Conservation (phyloP, 2,329 filamentous ascomycete species). For the Dothistroma septosporum region DNA sequence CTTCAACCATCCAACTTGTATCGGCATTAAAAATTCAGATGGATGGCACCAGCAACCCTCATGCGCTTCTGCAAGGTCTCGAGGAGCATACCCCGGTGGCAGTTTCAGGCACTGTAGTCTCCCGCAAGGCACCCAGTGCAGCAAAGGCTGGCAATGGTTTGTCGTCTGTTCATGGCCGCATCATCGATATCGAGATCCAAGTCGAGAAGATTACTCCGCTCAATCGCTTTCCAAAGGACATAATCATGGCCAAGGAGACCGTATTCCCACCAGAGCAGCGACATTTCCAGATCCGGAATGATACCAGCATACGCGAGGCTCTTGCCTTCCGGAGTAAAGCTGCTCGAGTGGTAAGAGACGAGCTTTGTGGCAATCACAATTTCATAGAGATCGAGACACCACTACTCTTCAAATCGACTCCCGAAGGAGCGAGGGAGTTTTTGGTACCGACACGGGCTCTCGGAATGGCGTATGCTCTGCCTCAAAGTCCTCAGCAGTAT, state of each 20-base stretch:
- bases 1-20: slow-evolving; percentile 39
- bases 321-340: slow-evolving; percentile 66
- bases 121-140: slow-evolving; percentile 38
- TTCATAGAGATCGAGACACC: slow-evolving; percentile 88
- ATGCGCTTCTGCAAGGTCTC: slow-evolving; percentile 25
- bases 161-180: slow-evolving; percentile 2
- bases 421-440: slow-evolving; percentile 92
- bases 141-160: neutral
- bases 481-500: slow-evolving; percentile 96
- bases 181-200: slow-evolving; percentile 41
- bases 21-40: slow-evolving; percentile 27
- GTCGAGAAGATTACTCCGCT: slow-evolving; percentile 62
- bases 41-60: slow-evolving; percentile 27
- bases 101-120: slow-evolving; percentile 48
- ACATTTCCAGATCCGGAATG: slow-evolving; percentile 80
- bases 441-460: slow-evolving; percentile 77
- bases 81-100: slow-evolving; percentile 51
- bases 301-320: slow-evolving; percentile 61
- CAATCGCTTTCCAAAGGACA: slow-evolving; percentile 68
- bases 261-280: slow-evolving; percentile 70
- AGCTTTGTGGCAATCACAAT: slow-evolving; percentile 51
- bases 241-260: slow-evolving; percentile 71
- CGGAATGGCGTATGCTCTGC: slow-evolving; percentile 80
- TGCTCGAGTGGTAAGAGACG: slow-evolving; percentile 50
- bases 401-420: slow-evolving; percentile 92